Conservation (phyloP, 208 protist genomes). For the Leishmania lainsoni region DNA sequence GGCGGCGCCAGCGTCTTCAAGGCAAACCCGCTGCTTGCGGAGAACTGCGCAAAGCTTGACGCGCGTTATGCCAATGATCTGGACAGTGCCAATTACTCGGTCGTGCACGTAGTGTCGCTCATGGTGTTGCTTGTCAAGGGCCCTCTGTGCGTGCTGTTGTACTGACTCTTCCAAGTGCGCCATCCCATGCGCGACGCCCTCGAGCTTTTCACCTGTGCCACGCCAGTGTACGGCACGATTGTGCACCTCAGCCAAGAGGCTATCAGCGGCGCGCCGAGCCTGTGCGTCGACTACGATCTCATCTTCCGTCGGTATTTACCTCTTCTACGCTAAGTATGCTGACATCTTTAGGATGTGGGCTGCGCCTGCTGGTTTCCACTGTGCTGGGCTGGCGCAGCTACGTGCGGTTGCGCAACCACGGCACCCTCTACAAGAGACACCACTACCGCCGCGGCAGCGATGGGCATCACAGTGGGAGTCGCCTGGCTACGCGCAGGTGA, state of each 20-base stretch:
- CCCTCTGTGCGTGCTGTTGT: slow-evolving; percentile 71
- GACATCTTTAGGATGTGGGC: slow-evolving; percentile 56
- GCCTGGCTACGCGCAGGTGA: neutral
- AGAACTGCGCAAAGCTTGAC: slow-evolving; percentile 76
- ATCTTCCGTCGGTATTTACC: slow-evolving; percentile 48
- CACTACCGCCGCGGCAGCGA: slow-evolving; percentile 10
- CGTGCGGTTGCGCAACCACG: slow-evolving; percentile 39
- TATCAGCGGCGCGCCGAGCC: slow-evolving; percentile 58
- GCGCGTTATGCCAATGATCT: slow-evolving; percentile 53
- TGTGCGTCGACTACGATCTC: slow-evolving; percentile 67
- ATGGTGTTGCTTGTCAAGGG: slow-evolving; percentile 65
- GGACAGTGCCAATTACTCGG: slow-evolving; percentile 46
- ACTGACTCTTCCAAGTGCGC: slow-evolving; percentile 54
- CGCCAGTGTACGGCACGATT: slow-evolving; percentile 68
- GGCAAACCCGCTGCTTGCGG: slow-evolving; percentile 49
- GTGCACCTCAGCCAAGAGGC: slow-evolving; percentile 69
- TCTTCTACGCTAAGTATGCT: slow-evolving; percentile 77
- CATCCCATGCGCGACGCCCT: slow-evolving; percentile 61
- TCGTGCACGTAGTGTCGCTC: slow-evolving; percentile 69
- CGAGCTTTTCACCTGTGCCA: slow-evolving; percentile 75
- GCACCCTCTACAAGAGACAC: slow-evolving; percentile 28
- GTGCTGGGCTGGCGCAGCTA: slow-evolving; percentile 61
- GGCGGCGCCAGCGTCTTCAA: slow-evolving; percentile 74
- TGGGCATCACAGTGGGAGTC: slow-evolving; percentile 9
- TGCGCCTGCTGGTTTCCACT: slow-evolving; percentile 60